phyloP scores from a whole-genome alignment of 192 early-diverging fungal species.

The Pilobolus umbonatus region DNA sequence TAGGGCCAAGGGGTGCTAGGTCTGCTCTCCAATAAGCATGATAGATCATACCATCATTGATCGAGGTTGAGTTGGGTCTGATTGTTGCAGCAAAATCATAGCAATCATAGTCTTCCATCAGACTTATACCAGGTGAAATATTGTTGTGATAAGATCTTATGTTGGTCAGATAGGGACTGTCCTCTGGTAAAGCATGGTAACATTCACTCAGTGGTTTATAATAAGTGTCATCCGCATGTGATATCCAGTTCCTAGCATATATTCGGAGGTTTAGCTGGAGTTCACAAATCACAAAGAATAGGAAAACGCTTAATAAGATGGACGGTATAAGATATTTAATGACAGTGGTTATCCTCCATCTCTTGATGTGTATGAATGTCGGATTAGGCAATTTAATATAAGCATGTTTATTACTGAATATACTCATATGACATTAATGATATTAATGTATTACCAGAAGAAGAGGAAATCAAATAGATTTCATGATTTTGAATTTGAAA shows the following conservation, averaged over 20 bases:
- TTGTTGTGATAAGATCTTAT: conserved; percentile 21
- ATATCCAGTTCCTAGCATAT: conserved; percentile 37
- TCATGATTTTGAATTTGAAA: too few relatives aligned
- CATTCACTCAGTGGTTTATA: conserved; percentile 31
- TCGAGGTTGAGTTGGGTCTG: conserved; percentile 1
- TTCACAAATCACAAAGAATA: conserved; percentile 30
- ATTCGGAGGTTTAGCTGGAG: conserved; percentile 36
- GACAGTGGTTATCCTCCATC: conserved; percentile 13
- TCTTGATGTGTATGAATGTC: conserved; percentile 20
- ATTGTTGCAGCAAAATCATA: conserved; percentile 39
- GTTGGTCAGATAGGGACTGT: conserved; percentile 21
- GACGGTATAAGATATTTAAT: conserved; percentile 16
- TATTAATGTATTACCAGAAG: too few relatives aligned
- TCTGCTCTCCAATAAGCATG: conserved; percentile 44
- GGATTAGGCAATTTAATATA: conserved; percentile 1
- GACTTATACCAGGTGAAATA: conserved; percentile 26
- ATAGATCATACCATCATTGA: conserved; percentile 24
- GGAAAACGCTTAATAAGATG: conserved; percentile 8
- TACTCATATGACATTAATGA: too few relatives aligned
- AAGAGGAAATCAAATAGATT: too few relatives aligned
- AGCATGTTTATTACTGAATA: not conserved
- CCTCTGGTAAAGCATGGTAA: conserved; percentile 25
- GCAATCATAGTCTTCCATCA: conserved; percentile 39
- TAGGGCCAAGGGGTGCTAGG: conserved; percentile 30
- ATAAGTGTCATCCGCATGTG: conserved; percentile 30